Evolutionary conservation across 352 stramenopile species (phyloP), one percentile per base, ranked within the genome.

Genomic region (Phytophthora europaea): DNA sequence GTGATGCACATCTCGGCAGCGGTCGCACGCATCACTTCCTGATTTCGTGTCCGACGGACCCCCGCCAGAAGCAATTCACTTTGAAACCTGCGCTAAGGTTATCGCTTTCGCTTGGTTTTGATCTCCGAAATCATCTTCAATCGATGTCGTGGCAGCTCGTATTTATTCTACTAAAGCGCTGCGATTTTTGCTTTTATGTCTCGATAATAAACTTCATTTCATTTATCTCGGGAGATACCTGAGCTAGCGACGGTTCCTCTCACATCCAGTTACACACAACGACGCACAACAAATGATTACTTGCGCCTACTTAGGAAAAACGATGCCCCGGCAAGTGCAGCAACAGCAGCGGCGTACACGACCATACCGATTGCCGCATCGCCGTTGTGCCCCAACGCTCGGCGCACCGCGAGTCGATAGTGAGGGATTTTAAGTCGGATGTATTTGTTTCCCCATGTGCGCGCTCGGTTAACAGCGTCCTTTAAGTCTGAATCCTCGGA

Each of bases 391-490:
- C 61, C 81, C 16, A 89, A 71, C 15, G 72, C 80, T 40, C 79
- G 83, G 1, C 78, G 86, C 10, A 81, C 78, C 10, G 74, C 67
- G 22, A 91, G 70, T 16, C 84, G 72, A 64, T 82, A 77, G 26
- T 89, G 82, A 50, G 84, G 79, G 33, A 95, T 73, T 38, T 89
- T 89, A 4, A 97, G 73, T 0, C 87, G 85, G 52, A 97, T 86
- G 63, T 95, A 95, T 65, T 95, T 94, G 78, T 93, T 94, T 33
- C 86, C 87, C 80, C 88, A 95, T 55, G 79, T 93, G 15, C 85
- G 87, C 6, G 90, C 90, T 57, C 86, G 82, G 18, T 84, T 85
- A 10, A 97, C 90, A 7, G 88, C 89, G 51, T 95, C 85, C 61
- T 93, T 93, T 18, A 97, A 76, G 56, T 97, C 90, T 5, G 87